Conservation (phyloP, 2,329 filamentous ascomycete species). For the Nannizziopsis barbatae region DNA sequence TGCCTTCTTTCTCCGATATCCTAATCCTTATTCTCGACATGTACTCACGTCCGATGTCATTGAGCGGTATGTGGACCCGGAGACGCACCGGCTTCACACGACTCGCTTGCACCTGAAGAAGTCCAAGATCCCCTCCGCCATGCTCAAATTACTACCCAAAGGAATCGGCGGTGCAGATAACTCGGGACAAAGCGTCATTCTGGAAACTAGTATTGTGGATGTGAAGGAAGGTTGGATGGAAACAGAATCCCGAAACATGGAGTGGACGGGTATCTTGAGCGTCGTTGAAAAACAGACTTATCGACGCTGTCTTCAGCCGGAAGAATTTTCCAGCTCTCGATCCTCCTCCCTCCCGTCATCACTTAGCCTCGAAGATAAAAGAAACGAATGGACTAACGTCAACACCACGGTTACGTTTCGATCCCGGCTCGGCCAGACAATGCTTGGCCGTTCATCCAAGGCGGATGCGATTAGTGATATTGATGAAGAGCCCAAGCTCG, state of each 20-base stretch:
- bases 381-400: constrained; percentile 44
- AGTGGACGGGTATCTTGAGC: constrained; percentile 54
- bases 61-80: constrained; percentile 49
- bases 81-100: constrained; percentile 50
- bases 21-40: constrained; percentile 55
- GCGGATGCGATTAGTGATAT: constrained; percentile 28
- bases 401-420: constrained; percentile 51
- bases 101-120: constrained; percentile 52
- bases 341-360: constrained; percentile 14
- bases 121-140: constrained; percentile 50
- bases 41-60: constrained; percentile 57
- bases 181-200: constrained; percentile 51
- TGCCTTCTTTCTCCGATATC: constrained; percentile 58
- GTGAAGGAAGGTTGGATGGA: constrained; percentile 55
- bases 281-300: constrained; percentile 53
- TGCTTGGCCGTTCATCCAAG: constrained; percentile 34
- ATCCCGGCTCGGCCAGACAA: constrained; percentile 50
- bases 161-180: constrained; percentile 47
- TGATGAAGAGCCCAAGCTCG: constrained; percentile 45
- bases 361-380: constrained; percentile 29
- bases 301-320: constrained; percentile 32
- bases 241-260: constrained; percentile 53
- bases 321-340: constrained; percentile 14
- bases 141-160: constrained; percentile 51
- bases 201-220: constrained; percentile 53